These are phyloP conservation scores for Kwoniella europaea DNA, from an alignment of 768 basidiomycete species.

Conservation along the genomic window DNA sequence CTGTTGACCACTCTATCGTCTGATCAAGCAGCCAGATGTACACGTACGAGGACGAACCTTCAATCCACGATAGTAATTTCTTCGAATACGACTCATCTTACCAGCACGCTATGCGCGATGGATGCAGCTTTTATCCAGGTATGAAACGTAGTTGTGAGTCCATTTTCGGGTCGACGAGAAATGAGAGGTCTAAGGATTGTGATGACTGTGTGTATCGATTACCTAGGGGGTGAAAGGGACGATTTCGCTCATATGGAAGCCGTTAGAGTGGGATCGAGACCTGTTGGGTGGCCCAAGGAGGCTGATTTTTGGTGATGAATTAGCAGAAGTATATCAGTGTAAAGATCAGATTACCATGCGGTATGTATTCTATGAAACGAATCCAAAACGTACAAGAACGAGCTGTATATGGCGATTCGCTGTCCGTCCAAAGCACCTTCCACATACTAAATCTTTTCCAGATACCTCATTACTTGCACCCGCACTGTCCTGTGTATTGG, in stretches of 20 bases:
- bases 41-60: not conserved
- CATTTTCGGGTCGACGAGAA: not conserved
- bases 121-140: not conserved
- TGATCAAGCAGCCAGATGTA: too few species aligned
- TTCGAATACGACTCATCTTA: not conserved
- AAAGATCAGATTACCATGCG: too few species aligned
- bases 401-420: too few species aligned
- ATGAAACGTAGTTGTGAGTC: not conserved
- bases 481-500: too few species aligned
- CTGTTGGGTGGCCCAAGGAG: constrained; percentile 1
- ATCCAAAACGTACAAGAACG: too few species aligned
- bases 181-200: not conserved
- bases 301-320: not conserved
- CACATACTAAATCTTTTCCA: too few species aligned
- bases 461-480: too few species aligned
- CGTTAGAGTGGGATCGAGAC: not conserved
- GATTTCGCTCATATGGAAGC: constrained; percentile 10
- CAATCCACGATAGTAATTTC: not conserved
- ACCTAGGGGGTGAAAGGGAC: not conserved
- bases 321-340: not conserved
- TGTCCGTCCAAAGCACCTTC: too few species aligned
- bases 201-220: not conserved
- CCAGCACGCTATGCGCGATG: not conserved
- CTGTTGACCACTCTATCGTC: too few species aligned
- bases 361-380: too few species aligned